Percentiles rank a stretch among this genome's conserved stretches.
Conservation (phyloP, 2,329 filamentous ascomycete species). For the Cyphellophora europaea region DNA sequence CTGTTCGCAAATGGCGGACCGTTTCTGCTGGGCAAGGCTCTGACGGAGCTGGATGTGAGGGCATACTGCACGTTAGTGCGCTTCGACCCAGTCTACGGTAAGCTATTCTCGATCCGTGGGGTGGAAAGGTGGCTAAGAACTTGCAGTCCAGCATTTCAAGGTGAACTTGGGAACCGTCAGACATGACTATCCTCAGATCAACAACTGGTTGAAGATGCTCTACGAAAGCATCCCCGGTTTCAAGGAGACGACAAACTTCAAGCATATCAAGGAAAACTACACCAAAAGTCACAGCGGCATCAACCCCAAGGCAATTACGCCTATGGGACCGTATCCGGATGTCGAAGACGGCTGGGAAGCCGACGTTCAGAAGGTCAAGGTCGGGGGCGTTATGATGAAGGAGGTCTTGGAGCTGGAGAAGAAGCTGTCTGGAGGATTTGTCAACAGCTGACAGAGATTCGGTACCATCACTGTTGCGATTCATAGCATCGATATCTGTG, state of each 20-base stretch:
- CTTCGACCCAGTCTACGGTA: slow-evolving; percentile 47
- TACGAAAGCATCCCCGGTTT: slow-evolving; percentile 50
- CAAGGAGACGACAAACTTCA: slow-evolving; percentile 52
- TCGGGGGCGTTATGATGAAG: slow-evolving; percentile 33
- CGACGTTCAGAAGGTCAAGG: slow-evolving; percentile 38
- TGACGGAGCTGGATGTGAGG: slow-evolving; percentile 53
- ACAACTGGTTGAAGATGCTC: slow-evolving; percentile 51
- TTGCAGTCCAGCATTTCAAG: slow-evolving; percentile 55
- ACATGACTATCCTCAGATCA: slow-evolving; percentile 50
- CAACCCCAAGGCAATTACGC: slow-evolving; percentile 55
- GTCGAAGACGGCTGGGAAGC: slow-evolving; percentile 44
- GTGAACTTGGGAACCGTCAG: slow-evolving; percentile 54
- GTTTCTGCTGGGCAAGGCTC: slow-evolving; percentile 43
- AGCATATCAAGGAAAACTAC: slow-evolving; percentile 61
- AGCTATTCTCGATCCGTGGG: too few species aligned
- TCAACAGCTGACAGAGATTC: too few species aligned
- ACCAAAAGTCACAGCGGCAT: slow-evolving; percentile 52
- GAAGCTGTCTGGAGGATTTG: slow-evolving; percentile 7
- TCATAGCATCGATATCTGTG: too few species aligned
- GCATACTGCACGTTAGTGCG: slow-evolving; percentile 50
- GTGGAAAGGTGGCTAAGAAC: too few species aligned
- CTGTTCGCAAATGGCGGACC: slow-evolving; percentile 40
- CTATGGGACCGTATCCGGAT: slow-evolving; percentile 50
- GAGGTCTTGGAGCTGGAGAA: slow-evolving; percentile 16
- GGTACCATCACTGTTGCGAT: too few species aligned